Evolutionary conservation across 495 filamentous ascomycete species (phyloP).

Genomic region (Podospora australis): DNA sequence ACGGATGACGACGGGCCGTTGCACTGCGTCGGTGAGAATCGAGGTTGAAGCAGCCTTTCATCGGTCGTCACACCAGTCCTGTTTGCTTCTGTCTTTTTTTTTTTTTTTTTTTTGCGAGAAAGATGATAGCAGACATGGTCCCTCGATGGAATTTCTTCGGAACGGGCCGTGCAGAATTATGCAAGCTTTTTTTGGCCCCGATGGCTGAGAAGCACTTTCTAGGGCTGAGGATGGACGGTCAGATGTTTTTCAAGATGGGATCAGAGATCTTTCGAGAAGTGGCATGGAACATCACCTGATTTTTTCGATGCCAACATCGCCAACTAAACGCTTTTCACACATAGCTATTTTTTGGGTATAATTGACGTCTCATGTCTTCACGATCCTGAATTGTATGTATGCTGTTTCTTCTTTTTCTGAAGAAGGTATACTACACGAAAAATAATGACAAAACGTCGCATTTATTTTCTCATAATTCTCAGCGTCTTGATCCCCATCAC

Average conservation of each 20-base stretch:
- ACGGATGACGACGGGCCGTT: too few relatives aligned
- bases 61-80: background rate
- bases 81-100: background rate
- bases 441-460: conserved; percentile 12
- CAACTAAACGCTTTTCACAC: background rate
- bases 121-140: too few relatives aligned
- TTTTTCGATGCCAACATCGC: too few relatives aligned
- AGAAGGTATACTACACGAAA: too few relatives aligned
- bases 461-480: conserved; percentile 6
- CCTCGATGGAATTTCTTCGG: too few relatives aligned
- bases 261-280: too few relatives aligned
- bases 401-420: background rate
- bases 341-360: background rate
- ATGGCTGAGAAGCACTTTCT: background rate
- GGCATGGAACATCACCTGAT: conserved; percentile 9
- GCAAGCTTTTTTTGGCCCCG: background rate
- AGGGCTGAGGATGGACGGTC: background rate
- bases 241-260: conserved; percentile 9
- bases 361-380: background rate
- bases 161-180: background rate
- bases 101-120: background rate
- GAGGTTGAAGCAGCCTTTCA: too few relatives aligned
- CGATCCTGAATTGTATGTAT: background rate
- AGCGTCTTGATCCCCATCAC: conserved; percentile 14
- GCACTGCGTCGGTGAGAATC: too few relatives aligned